phyloP scores from a whole-genome alignment of 2,329 filamentous ascomycete genomes.

The Beauveria medogensis region DNA sequence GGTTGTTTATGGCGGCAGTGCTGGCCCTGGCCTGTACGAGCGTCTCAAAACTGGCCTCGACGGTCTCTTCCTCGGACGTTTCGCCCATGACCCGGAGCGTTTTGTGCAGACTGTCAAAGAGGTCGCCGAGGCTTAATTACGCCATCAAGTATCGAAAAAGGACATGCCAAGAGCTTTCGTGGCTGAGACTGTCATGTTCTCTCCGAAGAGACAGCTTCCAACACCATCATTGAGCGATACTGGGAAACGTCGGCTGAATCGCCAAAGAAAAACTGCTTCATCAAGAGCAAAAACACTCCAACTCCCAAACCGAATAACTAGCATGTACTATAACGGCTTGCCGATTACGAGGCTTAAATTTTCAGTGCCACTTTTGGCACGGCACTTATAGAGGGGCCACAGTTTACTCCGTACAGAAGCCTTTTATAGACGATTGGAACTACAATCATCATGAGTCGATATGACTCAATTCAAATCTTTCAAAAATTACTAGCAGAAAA shows the following conservation, averaged over 20 bases:
- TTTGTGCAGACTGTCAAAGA: slow-evolving; percentile 67
- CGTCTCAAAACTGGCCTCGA: slow-evolving; percentile 63
- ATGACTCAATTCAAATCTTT: neutral
- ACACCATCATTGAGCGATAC: too few species aligned
- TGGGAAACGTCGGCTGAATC: neutral
- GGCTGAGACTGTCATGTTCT: neutral
- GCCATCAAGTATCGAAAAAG: neutral
- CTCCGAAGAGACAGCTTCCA: neutral
- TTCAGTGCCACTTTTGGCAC: too few species aligned
- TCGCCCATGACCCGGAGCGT: slow-evolving; percentile 67
- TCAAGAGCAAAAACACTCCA: neutral
- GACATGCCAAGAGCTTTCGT: neutral
- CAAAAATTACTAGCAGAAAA: neutral
- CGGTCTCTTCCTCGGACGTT: slow-evolving; percentile 73
- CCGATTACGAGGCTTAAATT: neutral
- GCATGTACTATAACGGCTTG: neutral
- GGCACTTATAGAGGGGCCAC: neutral
- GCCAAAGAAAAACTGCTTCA: neutral
- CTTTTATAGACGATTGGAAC: neutral
- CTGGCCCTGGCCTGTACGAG: slow-evolving; percentile 68
- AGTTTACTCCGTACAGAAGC: neutral
- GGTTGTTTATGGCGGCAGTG: slow-evolving; percentile 76
- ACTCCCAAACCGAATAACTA: neutral
- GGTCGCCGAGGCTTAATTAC: slow-evolving; percentile 42
- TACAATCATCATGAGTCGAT: neutral